Conservation (phyloP, 805 yeast genomes). For the Teunomyces kruisii region DNA sequence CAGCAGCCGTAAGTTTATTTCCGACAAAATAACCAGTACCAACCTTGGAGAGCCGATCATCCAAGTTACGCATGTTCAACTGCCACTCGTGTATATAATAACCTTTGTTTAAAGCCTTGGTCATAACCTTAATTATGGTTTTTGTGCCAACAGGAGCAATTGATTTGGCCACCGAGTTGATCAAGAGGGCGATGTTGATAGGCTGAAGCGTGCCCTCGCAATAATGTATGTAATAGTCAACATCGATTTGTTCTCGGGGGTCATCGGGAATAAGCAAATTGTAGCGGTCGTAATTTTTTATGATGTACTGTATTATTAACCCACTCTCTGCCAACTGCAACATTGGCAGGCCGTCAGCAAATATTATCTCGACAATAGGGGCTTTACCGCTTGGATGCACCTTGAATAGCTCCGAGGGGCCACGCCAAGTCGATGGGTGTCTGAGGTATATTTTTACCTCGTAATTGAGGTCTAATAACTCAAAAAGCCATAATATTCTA, state of each 20-base stretch:
- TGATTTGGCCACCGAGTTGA: slow-evolving; percentile 41
- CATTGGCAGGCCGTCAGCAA: slow-evolving; percentile 35
- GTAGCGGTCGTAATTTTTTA: slow-evolving; percentile 34
- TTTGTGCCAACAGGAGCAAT: slow-evolving; percentile 51
- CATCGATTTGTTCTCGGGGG: slow-evolving; percentile 31
- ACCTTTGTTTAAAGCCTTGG: slow-evolving; percentile 46
- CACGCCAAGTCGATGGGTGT: slow-evolving; percentile 43
- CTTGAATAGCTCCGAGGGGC: slow-evolving; percentile 41
- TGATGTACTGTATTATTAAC: slow-evolving; percentile 36
- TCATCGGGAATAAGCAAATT: slow-evolving; percentile 23
- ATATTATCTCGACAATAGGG: slow-evolving; percentile 52
- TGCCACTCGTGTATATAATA: slow-evolving; percentile 51
- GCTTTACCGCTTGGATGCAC: slow-evolving; percentile 65
- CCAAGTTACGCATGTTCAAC: slow-evolving; percentile 40
- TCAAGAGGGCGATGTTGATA: slow-evolving; percentile 35
- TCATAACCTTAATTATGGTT: slow-evolving; percentile 40
- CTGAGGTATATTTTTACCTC: slow-evolving; percentile 54
- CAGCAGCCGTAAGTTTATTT: slow-evolving; percentile 53
- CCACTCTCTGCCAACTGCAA: slow-evolving; percentile 40
- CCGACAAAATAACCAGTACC: slow-evolving; percentile 48
- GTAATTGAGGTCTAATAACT: slow-evolving; percentile 55
- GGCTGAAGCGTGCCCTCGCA: slow-evolving; percentile 66
- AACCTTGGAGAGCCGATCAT: slow-evolving; percentile 29
- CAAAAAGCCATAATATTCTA: slow-evolving; percentile 65
- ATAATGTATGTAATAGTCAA: slow-evolving; percentile 54